phyloP scores from a whole-genome alignment of 495 filamentous ascomycete species.

The Podospora comata region DNA sequence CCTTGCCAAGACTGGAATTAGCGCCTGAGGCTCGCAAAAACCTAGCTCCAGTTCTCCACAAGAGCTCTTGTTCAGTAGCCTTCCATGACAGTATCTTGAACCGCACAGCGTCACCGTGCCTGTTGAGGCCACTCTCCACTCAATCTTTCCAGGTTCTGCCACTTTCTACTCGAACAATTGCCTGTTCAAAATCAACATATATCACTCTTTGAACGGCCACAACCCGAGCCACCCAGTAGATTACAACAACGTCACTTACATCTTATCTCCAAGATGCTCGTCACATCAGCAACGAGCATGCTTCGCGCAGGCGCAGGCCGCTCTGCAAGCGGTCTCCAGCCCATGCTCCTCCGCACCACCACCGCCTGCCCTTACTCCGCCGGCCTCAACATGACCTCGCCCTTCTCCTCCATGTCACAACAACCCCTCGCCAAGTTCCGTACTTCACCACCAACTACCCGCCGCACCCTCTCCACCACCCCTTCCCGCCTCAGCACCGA shows the following conservation, averaged over 20 bases:
- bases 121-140: slow-evolving; percentile 16
- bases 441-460: slow-evolving; percentile 8
- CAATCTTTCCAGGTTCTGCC: slow-evolving; percentile 3
- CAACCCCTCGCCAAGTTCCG: slow-evolving; percentile 14
- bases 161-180: neutral
- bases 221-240: neutral
- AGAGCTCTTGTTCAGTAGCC: slow-evolving; percentile 13
- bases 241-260: neutral
- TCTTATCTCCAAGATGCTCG: slow-evolving; percentile 26
- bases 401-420: slow-evolving; percentile 20
- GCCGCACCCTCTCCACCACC: slow-evolving; percentile 15
- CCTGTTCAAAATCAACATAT: neutral
- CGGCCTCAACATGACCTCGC: slow-evolving; percentile 13
- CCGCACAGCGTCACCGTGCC: neutral
- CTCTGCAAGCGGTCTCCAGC: slow-evolving; percentile 26
- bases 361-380: slow-evolving; percentile 30
- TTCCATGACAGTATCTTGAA: neutral
- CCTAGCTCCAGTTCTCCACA: slow-evolving; percentile 16
- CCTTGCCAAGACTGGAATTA: neutral
- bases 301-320: slow-evolving; percentile 33
- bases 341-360: slow-evolving; percentile 30
- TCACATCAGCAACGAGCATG: slow-evolving; percentile 34
- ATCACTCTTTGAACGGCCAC: neutral
- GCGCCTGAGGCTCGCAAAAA: slow-evolving; percentile 17
- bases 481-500: slow-evolving; percentile 20